Evolutionary conservation across 1,139 yeast species (phyloP).

Genomic region (Protomyces inouyei): DNA sequence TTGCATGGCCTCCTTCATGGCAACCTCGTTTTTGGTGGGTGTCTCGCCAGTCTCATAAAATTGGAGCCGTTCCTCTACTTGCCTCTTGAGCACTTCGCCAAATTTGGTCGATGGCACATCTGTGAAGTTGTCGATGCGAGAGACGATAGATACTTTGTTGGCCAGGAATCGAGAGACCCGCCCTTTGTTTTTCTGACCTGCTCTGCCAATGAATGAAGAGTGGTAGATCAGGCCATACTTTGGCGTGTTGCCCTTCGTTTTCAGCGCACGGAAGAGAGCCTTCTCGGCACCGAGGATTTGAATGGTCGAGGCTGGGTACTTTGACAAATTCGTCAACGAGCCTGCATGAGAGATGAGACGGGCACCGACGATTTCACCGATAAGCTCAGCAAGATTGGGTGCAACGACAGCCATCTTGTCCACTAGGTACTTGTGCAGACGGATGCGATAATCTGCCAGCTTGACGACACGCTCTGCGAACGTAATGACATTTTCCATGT

Average conservation of each 20-base stretch:
- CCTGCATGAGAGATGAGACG: conserved; percentile 97
- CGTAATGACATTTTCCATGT: conserved; percentile 76
- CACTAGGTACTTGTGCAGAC: conserved; percentile 77
- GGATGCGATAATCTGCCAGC: conserved; percentile 90
- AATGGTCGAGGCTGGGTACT: conserved; percentile 97
- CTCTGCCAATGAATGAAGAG: conserved; percentile 95
- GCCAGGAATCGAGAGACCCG: conserved; percentile 98
- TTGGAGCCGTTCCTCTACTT: conserved; percentile 94
- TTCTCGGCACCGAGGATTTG: conserved; percentile 99
- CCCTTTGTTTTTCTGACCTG: conserved; percentile 96
- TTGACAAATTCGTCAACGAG: conserved; percentile 85
- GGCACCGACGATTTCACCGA: conserved; percentile 98
- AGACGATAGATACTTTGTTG: conserved; percentile 97
- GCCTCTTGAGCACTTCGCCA: conserved; percentile 86
- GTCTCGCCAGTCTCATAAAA: conserved; percentile 95
- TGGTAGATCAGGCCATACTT: conserved; percentile 96
- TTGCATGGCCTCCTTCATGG: conserved; percentile 84
- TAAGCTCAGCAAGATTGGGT: conserved; percentile 89
- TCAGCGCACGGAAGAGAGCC: conserved; percentile 95
- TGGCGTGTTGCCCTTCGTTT: conserved; percentile 98
- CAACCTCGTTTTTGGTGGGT: conserved; percentile 93
- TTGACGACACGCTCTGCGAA: conserved; percentile 94
- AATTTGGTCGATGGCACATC: conserved; percentile 58
- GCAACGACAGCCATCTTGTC: conserved; percentile 98
- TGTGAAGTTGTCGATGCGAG: conserved; percentile 90